Evolutionary conservation across 495 filamentous ascomycete genomes (phyloP).

Genomic region (Chaetomium cochliodes): DNA sequence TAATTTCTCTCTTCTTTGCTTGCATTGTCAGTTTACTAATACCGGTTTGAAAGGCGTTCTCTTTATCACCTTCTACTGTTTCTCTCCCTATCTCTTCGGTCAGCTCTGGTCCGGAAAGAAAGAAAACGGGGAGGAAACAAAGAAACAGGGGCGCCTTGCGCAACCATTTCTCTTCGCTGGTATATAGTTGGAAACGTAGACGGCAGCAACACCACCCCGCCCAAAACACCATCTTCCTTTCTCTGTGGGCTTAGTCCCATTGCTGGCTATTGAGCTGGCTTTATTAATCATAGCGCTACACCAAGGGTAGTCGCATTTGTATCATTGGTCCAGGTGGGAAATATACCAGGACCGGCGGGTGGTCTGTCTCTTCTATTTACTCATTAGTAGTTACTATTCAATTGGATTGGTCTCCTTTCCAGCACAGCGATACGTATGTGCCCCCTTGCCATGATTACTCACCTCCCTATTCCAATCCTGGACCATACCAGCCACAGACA

Average conservation of each 20-base stretch:
- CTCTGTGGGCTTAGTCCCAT: neutral
- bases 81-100: slow-evolving; percentile 4
- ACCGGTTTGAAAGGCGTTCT: neutral
- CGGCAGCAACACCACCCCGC: slow-evolving; percentile 15
- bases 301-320: slow-evolving; percentile 13
- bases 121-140: neutral
- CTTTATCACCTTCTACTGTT: neutral
- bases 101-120: neutral
- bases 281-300: slow-evolving; percentile 5
- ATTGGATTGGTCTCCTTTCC: neutral
- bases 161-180: neutral
- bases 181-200: slow-evolving; percentile 18
- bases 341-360: slow-evolving; percentile 14
- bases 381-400: slow-evolving; percentile 2
- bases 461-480: neutral
- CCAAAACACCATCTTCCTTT: slow-evolving; percentile 13
- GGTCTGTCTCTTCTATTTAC: slow-evolving; percentile 11
- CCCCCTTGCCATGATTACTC: neutral
- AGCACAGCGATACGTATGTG: neutral
- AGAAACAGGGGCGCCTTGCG: neutral
- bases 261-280: neutral
- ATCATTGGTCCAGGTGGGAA: slow-evolving; percentile 11
- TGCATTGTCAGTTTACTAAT: neutral
- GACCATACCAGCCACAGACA: too few species aligned
- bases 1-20: neutral